Evolutionary conservation across 176 grass and related monocot species (phyloP), one percentile per base, ranked within the genome.

Genomic region (Areca catechu): DNA sequence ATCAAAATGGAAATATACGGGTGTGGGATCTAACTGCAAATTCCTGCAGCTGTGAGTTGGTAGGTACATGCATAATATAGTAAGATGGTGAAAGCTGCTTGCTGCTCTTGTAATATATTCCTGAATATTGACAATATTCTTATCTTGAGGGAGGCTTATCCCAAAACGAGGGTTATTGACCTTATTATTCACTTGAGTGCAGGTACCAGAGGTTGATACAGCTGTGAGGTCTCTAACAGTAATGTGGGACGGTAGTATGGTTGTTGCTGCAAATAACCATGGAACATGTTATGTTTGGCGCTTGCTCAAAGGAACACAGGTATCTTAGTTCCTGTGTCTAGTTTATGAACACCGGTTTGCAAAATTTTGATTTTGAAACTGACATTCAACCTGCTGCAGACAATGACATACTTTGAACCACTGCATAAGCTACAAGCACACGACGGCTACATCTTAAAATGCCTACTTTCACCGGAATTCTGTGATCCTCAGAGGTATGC

Each of bases 191-290:
- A 53, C 5, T 51, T 9, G 34, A 51, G 56, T 72, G 43, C 25
- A 97, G 86, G 92, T 98, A 52, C 93, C 87, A 22, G 93, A 98
- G 51, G 93, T 83, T 9, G 86, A 97, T 79, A 97, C 86, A 54
- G 92, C 92, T 82, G 83, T 97, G 64, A 97, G 92, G 73, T 97
- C 70, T 58, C 63, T 83, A 24, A 77, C 80, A 51, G 80, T 83
- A 18, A 98, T 98, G 93, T 98, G 93, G 93, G 93, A 98, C 37
- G 93, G 93, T 16, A 92, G 86, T 74, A 98, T 98, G 87, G 93
- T 98, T 56, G 93, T 98, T 54, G 93, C 87, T 85, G 93, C 87
- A 69, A 98, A 92, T 84, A 91, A 92, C 72, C 75, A 50, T 18
- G 93, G 93, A 62, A 92, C 93, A 69, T 98, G 93, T 58, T 98